These are phyloP conservation scores for Boletus edulis DNA, from an alignment of 768 basidiomycete species.

Conservation along the genomic window DNA sequence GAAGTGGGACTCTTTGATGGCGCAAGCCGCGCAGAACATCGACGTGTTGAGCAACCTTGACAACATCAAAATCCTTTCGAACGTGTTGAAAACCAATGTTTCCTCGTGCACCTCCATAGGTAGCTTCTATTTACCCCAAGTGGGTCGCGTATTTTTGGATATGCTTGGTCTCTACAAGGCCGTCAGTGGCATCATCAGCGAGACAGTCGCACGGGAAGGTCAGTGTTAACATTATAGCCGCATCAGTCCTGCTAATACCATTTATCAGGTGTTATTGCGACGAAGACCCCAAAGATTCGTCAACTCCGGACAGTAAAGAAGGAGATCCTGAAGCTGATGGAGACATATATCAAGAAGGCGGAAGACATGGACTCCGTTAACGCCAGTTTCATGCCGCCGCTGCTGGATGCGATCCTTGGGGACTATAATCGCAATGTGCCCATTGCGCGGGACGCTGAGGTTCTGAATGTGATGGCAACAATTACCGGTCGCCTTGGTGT, in stretches of 20 bases:
- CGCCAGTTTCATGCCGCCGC: conserved; percentile 86
- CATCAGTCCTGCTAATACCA: conserved; percentile 1
- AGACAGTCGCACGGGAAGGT: conserved; percentile 87
- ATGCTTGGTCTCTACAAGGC: conserved; percentile 98
- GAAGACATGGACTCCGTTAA: conserved; percentile 96
- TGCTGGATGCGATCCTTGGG: conserved; percentile 95
- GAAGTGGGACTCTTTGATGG: conserved; percentile 97
- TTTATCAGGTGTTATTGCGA: conserved; percentile 75
- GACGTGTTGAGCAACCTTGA: conserved; percentile 89
- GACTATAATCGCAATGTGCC: conserved; percentile 96
- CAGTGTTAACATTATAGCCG: conserved; percentile 13
- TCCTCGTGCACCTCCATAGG: conserved; percentile 97
- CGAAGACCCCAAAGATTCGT: conserved; percentile 95
- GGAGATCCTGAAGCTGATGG: conserved; percentile 95
- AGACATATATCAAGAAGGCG: conserved; percentile 96
- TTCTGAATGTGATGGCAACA: conserved; percentile 95
- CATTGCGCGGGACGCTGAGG: conserved; percentile 92
- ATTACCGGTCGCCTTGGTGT: conserved; percentile 89
- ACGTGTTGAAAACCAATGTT: conserved; percentile 98
- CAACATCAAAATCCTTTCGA: conserved; percentile 95
- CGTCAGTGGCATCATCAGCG: conserved; percentile 93
- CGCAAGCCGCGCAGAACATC: conserved; percentile 88
- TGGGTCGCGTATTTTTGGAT: conserved; percentile 93
- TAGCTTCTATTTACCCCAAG: conserved; percentile 95
- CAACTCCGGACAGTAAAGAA: conserved; percentile 96